Base-by-base conservation (phyloP, 176 grass and related monocot genomes). In the Ampelocalamus luodianensis region DNA sequence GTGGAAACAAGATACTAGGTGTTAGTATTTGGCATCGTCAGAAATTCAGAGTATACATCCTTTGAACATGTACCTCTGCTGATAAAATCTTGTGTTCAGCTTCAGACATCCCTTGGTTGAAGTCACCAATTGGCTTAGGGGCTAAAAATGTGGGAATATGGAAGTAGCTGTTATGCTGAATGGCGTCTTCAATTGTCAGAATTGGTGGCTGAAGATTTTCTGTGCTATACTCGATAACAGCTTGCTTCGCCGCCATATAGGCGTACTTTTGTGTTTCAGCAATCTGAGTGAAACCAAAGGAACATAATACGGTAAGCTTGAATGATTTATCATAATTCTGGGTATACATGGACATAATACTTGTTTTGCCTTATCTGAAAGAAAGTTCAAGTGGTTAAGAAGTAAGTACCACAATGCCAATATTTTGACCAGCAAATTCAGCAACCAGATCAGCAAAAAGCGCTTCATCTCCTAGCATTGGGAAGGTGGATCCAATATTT, bases 31-130 rank as follows among this genome's bases (percentile, higher is more conserved):
- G 72, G 0, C 18, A 10, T 14, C 38, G 18, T 65, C 27, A 5
- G 22, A 72, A 56, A 49, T 27, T 73, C 16, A 55, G 27, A 44
- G 2, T 65, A 23, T 40, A 38, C 1, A 60, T 17, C 20, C 29
- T 13, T 76, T 23, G 10, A 59, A 72, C 39, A 23, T 20, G 24
- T 90, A 93, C 94, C 91, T 97, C 90, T 34, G 64, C 89, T 24
- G 85, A 92, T 45, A 90, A 50, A 70, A 97, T 95, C 82, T 93
- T 95, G 72, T 97, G 95, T 71, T 97, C 92, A 79, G 95, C 95
- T 86, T 93, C 85, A 61, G 85, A 86, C 95, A 97, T 94, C 79
- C 92, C 95, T 82, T 91, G 44, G 11, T 90, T 84, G 45, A 91
- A 86, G 59, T 97, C 85, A 49, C 95, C 95, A 74, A 91, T 58